Percentiles rank a stretch among this genome's conserved stretches.
Evolutionary conservation across 2,329 filamentous ascomycete species (phyloP).

Genomic region (Talaromyces sp.): DNA sequence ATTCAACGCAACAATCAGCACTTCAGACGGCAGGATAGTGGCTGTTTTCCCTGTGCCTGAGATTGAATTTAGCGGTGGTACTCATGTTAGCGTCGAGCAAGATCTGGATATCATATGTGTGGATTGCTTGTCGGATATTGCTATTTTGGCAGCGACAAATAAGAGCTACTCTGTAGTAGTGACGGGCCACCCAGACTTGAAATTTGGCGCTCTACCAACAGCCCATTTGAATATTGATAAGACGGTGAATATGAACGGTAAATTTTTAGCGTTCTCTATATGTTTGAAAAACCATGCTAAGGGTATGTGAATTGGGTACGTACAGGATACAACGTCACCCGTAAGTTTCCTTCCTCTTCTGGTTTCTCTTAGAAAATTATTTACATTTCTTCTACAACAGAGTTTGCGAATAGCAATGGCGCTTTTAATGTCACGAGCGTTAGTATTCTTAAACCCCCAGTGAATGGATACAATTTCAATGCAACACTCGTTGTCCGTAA

Average conservation of each 20-base stretch:
- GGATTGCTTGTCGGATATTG: background rate
- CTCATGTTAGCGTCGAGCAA: background rate
- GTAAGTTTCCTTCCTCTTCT: background rate
- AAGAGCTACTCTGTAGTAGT: background rate
- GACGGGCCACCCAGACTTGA: background rate
- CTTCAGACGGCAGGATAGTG: background rate
- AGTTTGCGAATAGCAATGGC: background rate
- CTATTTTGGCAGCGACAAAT: background rate
- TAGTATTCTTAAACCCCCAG: background rate
- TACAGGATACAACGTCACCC: background rate
- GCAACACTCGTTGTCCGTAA: background rate
- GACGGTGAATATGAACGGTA: background rate
- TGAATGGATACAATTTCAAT: background rate
- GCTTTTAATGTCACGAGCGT: background rate
- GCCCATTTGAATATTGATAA: background rate
- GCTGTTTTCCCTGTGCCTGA: background rate
- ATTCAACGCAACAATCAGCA: background rate
- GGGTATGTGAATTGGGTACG: background rate
- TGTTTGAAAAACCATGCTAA: background rate
- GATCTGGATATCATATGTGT: background rate
- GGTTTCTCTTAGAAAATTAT: no score
- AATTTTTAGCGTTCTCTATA: background rate
- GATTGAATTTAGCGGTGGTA: background rate
- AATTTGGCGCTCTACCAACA: background rate
- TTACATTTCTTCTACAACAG: background rate